Base-by-base conservation (phyloP, 345 rosid species). In the Hibiscus tridactylites region DNA sequence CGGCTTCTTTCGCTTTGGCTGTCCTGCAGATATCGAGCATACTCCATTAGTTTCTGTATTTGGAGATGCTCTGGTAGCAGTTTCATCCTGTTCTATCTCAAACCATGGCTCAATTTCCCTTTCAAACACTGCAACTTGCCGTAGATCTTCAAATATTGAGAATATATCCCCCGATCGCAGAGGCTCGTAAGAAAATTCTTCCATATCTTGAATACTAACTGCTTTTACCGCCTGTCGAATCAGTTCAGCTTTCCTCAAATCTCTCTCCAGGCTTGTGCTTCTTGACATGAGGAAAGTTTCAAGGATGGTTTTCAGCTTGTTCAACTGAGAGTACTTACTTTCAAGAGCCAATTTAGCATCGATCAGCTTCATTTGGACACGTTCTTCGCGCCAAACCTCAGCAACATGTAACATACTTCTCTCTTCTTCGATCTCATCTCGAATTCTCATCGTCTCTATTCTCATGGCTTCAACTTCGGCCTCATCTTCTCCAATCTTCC, bases 351-450 rank as follows among this genome's bases (percentile, higher is more conserved):
- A 73, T 57, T 78, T 77, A 29, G 79, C 78, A 58, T 81, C 83
- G 29, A 58, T n/a, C 64, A 77, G 42, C 76, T 77, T 78, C 86
- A 80, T 83, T 13, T 79, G 85, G 26, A 81, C 83, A 44, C 85
- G 77, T 70, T 81, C 86, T 75, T 85, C 86, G 0, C 81, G 83
- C 88, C 82, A 85, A 12, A 68, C 71, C 80, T 81, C 82, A n/a
- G 86, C 83, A 67, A 81, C 65, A 75, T 77, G 80, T 66, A 82
- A 56, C 86, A 83, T 83, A 28, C 68, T 77, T 78, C 85, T 79
- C 66, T 83, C 88, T 44, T 84, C 80, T 37, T 83, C 83, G 19
- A 83, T 39, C 67, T 83, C 82, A 37, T 74, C 75, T 56, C 49
- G 44, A 17, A 80, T 57, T 61, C 44, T 63, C 66, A 62, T 19